phyloP scores from a whole-genome alignment of 2,329 filamentous ascomycete genomes.

The Alternaria sp. region DNA sequence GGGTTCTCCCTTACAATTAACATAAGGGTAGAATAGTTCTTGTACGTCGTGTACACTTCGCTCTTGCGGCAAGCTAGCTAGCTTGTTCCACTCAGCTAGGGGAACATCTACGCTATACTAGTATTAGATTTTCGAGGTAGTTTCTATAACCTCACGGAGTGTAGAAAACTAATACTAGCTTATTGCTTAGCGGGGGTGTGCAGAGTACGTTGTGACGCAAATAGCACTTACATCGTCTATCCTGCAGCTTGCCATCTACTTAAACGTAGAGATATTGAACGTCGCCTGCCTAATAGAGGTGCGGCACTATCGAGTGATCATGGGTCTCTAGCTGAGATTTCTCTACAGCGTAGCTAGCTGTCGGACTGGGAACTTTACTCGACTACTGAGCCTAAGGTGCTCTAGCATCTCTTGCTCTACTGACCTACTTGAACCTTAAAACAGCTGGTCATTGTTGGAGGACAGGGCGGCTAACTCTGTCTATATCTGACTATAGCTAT shows the following conservation, averaged over 20 bases:
- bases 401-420: not conserved
- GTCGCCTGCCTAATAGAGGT: not conserved
- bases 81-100: constrained; percentile 14
- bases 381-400: not conserved
- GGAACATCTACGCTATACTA: constrained; percentile 9
- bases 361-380: constrained; percentile 1
- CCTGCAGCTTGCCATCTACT: not conserved
- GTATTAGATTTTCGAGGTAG: constrained; percentile 5
- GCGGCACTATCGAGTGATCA: not conserved
- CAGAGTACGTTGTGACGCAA: not conserved
- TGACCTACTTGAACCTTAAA: constrained; percentile 4
- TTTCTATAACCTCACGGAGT: constrained; percentile 11
- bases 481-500: constrained; percentile 7
- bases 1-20: not conserved
- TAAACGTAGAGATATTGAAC: not conserved
- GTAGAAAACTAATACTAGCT: constrained; percentile 15
- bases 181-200: constrained; percentile 2
- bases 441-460: not conserved
- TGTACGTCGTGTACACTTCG: constrained; percentile 4
- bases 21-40: constrained; percentile 8
- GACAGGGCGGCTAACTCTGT: constrained; percentile 6
- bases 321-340: not conserved
- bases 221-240: constrained; percentile 4
- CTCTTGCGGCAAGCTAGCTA: constrained; percentile 3
- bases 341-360: not conserved